These are phyloP conservation scores for Pouteria glomerata DNA, from an alignment of 148 eudicot species.

Conservation along the genomic window DNA sequence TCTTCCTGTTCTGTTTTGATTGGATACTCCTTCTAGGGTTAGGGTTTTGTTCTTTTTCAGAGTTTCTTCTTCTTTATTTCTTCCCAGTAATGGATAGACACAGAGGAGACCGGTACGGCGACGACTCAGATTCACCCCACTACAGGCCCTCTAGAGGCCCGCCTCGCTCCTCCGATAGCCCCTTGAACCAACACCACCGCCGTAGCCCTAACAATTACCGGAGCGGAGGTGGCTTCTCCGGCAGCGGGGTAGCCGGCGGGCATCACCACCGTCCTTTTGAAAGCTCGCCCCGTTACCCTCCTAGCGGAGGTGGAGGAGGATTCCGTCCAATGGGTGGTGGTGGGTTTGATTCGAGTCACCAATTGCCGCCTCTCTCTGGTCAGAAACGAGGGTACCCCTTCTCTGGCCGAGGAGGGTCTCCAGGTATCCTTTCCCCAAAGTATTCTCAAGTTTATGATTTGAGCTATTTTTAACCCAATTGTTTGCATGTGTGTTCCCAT, in stretches of 20 bases:
- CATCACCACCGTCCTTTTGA: constrained; percentile 34
- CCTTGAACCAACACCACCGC: constrained; percentile 20
- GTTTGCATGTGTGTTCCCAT: no score
- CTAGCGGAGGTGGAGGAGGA: constrained; percentile 15
- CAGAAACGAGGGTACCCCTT: constrained; percentile 66
- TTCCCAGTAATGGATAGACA: constrained; percentile 47
- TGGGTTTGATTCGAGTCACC: constrained; percentile 20
- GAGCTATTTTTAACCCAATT: no score
- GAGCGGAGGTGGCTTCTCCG: neutral
- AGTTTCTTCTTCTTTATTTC: no score
- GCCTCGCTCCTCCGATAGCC: constrained; percentile 43
- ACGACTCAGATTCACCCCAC: constrained; percentile 27
- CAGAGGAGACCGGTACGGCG: constrained; percentile 30
- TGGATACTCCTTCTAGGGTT: no score
- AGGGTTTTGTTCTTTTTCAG: no score
- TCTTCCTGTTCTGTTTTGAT: no score
- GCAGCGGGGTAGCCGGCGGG: no score
- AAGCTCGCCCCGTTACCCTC: constrained; percentile 46
- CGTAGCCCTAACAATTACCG: constrained; percentile 35
- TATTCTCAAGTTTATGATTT: no score
- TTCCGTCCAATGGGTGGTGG: constrained; percentile 28
- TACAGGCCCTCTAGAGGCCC: constrained; percentile 29
- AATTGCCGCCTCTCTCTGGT: constrained; percentile 42
- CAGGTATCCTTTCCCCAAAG: constrained; percentile 38
- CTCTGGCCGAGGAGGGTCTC: constrained; percentile 45